Evolutionary conservation across 306 rosid species (phyloP), one percentile per base, ranked within the genome.

Genomic region (Mimosa bimucronata): DNA sequence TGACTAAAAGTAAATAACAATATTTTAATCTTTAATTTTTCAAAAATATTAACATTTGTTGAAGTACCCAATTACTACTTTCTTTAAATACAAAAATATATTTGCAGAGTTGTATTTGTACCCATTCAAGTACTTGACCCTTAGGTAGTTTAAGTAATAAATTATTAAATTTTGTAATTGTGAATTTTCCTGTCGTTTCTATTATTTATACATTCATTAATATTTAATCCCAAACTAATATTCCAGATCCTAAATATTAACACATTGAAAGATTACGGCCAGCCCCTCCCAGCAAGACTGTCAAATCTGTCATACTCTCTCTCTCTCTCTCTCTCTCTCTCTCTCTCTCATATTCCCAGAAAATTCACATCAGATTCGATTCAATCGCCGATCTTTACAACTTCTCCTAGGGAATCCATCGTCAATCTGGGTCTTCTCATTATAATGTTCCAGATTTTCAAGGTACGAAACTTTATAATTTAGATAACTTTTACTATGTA

Each of bases 241-340:
- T 76, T 18, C 48, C 72, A 19, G 38, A 23, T 82, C 72, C 84
- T 71, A 77, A 83, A 82, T 82, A 77, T 83, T 80, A 84, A 79
- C 80, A 80, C 88, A 86, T 66, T 19, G 25, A 9, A 37, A 42
- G 11, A 69, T 69, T 83, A 70, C 50, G 57, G 71, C 14, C 84
- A 64, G 74, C 30, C 85, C 86, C 90, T 84, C 89, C 89, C 82
- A 87, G 97, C 86, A 89, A 85, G 97, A 92, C 94, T 91, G 94
- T 92, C 95, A 92, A 95, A 92, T 95, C 98, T 91, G 82, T 92
- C 93, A 91, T 88, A 89, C 85, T 91, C 93, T 89, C 86, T 84
- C 85, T 81, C 61, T 67, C 73, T 73, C 78, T 66, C 79, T 84
- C 80, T 75, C 82, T 73, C 86, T 67, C 71, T 70, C 74, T 69